Evolutionary conservation across 164 flowering plant genomes (phyloP), one percentile per base, ranked within the genome.

Genomic region (Vitis vinifera): DNA sequence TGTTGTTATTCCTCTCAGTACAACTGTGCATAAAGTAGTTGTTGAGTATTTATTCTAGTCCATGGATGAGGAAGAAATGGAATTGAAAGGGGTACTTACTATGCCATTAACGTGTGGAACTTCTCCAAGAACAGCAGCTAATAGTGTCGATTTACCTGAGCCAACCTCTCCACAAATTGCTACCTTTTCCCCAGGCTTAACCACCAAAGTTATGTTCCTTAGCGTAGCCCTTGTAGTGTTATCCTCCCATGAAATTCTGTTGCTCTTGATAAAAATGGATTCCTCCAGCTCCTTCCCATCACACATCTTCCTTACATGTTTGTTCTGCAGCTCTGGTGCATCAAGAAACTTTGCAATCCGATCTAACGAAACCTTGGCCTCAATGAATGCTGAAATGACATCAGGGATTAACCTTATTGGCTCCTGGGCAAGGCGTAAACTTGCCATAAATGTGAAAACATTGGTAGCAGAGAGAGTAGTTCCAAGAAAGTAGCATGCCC

Each of bases 81-180:
- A 31, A 31, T 31, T 31, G 48, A 59, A 47, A 11, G n/a, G 47
- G 58, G 51, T 55, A 77, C 90, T 82, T 77, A 88, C 95, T 8
- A 10, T 73, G 62, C 95, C 95, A 16, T 73, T 31, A 7, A 81
- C 62, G 27, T 70, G 68, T 53, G 88, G 87, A 61, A 85, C 79
- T 74, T 90, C 95, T 68, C 95, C 89, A 51, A 88, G 87, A 71
- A 86, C 73, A 31, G 90, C 83, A 9, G 90, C 85, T 56, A 89
- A 48, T 73, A 89, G 89, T n/a, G 88, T 86, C 67, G 93, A 87
- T 80, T 87, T 89, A 2, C 94, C 91, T 0, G 94, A 83, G 8
- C 94, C 94, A 65, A 89, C 94, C 76, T 86, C 89, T 62, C 89
- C 92, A 70, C 90, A 86, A 7, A 88, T 79, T 8, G 92, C 92